Base-by-base conservation (phyloP, 805 yeast species). In the Wickerhamiella siamensis region DNA sequence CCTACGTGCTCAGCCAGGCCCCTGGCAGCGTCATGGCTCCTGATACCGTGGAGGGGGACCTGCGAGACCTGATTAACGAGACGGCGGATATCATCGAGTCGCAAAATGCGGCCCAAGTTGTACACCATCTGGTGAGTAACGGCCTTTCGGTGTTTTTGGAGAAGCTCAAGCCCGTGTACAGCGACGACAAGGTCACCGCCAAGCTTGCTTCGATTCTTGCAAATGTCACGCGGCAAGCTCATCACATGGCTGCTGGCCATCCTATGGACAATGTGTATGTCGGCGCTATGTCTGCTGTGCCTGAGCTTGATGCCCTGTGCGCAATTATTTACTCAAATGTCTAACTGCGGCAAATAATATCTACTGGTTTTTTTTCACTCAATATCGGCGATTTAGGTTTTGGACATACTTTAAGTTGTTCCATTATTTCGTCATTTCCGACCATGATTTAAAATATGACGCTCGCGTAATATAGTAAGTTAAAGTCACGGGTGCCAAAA, bases 261-360 rank as follows among this genome's bases (percentile, higher is more conserved):
- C 60, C 61, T 5, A 45, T 52, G 27, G 52, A 62, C 15, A 67
- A 68, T 46, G 72, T 65, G 44, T 70, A 68, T 48, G 51, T 73
- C 9, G 57, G 60, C 17, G 60, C 65, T 4, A 61, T 77, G 69
- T 68, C 71, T 49, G 62, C 62, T 44, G 59, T 69, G 26, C 77
- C 73, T 15, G 84, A 77, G 48, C 68, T 87, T 43, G 93, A 83
- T 49, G 95, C 84, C 46, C 70, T 87, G 50, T 79, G 94, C 61
- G 96, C 96, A 4, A 71, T 84, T 50, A 87, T 87, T 6, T 87
- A 87, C 59, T 79, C 94, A 16, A 84, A 84, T 54, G 83, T 81
- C 51, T 49, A 42, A 32, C 12, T 26, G n/a, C 20, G n/a, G 9
- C 16, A 12, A 60, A 56, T n/a, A 15, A 31, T 29, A 16, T 12